These are phyloP conservation scores for Mallotus japonicus DNA, from an alignment of 441 rosid genomes.

Conservation along the genomic window DNA sequence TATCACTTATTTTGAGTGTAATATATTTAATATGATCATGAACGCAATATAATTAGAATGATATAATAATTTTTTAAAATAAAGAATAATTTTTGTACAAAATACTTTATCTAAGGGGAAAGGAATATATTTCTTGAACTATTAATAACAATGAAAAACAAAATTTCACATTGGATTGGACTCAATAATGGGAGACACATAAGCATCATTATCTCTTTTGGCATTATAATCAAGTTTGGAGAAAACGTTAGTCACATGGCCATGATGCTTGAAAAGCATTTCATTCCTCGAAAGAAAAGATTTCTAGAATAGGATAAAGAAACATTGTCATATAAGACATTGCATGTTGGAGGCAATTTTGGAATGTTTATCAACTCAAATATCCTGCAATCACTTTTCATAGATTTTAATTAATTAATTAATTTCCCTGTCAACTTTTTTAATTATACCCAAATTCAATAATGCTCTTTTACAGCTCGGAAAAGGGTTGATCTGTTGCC, in stretches of 20 bases:
- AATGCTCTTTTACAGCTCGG: not conserved
- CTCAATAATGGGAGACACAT: conserved; percentile 18
- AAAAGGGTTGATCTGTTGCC: not conserved
- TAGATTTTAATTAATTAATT: not conserved
- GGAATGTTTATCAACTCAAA: not conserved
- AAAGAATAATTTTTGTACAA: no score
- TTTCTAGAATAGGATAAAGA: no score
- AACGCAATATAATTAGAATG: no score
- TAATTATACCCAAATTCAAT: not conserved
- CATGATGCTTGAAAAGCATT: not conserved
- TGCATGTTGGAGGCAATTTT: conserved; percentile 14
- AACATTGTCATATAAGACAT: not conserved
- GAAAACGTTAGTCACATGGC: conserved; percentile 15
- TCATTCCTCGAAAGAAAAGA: no score
- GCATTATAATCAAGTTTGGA: not conserved
- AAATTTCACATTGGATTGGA: not conserved
- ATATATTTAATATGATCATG: no score
- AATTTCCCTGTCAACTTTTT: conserved; percentile 1
- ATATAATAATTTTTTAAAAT: no score
- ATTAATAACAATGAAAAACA: no score
- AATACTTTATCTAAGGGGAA: no score
- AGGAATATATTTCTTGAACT: not conserved
- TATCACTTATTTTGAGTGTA: no score
- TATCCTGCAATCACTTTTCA: no score
- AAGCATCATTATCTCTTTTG: conserved; percentile 10